These are phyloP conservation scores for Daphne laureola DNA, from an alignment of 441 rosid species.

Conservation along the genomic window DNA sequence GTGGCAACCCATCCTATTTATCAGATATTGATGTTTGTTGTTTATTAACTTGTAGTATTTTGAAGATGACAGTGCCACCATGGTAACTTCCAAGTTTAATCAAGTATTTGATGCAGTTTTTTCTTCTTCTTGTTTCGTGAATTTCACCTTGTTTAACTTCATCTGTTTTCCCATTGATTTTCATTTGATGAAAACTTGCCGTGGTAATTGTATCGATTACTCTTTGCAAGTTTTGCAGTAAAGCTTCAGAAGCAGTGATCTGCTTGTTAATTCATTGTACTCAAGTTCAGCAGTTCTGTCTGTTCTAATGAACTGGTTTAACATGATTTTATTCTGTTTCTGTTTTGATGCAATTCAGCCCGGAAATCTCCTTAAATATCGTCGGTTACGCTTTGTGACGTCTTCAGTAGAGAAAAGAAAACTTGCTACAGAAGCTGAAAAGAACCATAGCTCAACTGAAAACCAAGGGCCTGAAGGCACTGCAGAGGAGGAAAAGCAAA, in stretches of 20 bases:
- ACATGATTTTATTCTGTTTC: slow-evolving; percentile 5
- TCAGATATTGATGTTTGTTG: not conserved
- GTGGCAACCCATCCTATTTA: too few relatives aligned
- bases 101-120: too few relatives aligned
- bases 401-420: slow-evolving; percentile 73
- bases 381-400: slow-evolving; percentile 58
- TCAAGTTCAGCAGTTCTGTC: not conserved
- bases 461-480: slow-evolving; percentile 25
- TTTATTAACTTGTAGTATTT: not conserved
- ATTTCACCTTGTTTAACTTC: too few relatives aligned
- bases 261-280: too few relatives aligned
- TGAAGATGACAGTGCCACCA: slow-evolving; percentile 5
- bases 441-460: slow-evolving; percentile 27
- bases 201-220: too few relatives aligned
- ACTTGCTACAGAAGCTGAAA: slow-evolving; percentile 33
- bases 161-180: too few relatives aligned
- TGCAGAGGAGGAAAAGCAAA: slow-evolving; percentile 20
- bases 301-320: not conserved
- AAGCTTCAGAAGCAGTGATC: too few relatives aligned
- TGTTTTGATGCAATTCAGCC: slow-evolving; percentile 35
- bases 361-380: slow-evolving; percentile 48
- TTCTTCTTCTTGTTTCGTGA: too few relatives aligned
- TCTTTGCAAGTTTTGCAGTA: too few relatives aligned
- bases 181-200: too few relatives aligned
- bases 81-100: not conserved